phyloP scores from a whole-genome alignment of 768 basidiomycete genomes.

The Mycena albidolilacea region DNA sequence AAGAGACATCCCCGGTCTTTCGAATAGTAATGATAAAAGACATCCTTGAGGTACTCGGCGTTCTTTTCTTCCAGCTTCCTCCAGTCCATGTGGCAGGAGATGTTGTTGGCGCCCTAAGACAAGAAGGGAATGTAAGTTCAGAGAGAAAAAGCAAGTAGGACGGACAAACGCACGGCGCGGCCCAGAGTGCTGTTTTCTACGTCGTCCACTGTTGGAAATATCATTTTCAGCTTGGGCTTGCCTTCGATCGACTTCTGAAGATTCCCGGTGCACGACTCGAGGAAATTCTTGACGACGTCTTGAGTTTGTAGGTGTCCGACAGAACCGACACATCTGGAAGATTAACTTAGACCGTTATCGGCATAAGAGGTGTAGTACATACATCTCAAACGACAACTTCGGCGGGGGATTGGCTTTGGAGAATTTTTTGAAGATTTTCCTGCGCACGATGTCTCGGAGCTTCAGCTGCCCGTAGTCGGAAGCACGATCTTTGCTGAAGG shows the following conservation, averaged over 20 bases:
- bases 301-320: slow-evolving; percentile 12
- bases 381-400: slow-evolving; percentile 20
- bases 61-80: neutral
- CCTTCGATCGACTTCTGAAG: slow-evolving; percentile 14
- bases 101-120: neutral
- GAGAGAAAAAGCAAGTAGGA: neutral
- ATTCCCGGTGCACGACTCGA: slow-evolving; percentile 22
- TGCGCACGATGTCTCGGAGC: slow-evolving; percentile 6
- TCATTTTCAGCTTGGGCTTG: slow-evolving; percentile 8
- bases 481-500: neutral
- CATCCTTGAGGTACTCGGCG: neutral
- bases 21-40: slow-evolving; percentile 18
- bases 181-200: neutral
- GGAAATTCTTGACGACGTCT: slow-evolving; percentile 17
- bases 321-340: slow-evolving; percentile 15
- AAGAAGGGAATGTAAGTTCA: too few species aligned
- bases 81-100: slow-evolving; percentile 18
- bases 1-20: slow-evolving; percentile 11
- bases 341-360: too few species aligned
- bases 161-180: neutral
- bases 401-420: neutral
- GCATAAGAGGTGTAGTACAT: neutral
- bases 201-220: slow-evolving; percentile 11
- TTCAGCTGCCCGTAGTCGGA: slow-evolving; percentile 14
- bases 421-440: slow-evolving; percentile 10